These are phyloP conservation scores for Apiospora hydei DNA, from an alignment of 2,329 filamentous ascomycete genomes.

Conservation along the genomic window DNA sequence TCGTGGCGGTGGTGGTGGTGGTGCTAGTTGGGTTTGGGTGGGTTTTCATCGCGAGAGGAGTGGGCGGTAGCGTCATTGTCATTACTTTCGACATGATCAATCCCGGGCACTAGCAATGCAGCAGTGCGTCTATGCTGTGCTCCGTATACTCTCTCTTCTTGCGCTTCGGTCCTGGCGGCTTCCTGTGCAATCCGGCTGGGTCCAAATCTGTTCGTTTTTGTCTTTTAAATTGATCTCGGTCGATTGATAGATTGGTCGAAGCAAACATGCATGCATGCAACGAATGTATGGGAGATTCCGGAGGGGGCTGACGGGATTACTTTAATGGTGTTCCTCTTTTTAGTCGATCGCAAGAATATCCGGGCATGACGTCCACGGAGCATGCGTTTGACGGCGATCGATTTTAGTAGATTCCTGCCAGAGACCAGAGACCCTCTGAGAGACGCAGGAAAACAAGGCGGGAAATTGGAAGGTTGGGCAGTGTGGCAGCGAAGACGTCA, in stretches of 20 bases:
- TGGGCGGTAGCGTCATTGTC: conserved; percentile 38
- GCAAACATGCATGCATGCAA: not conserved
- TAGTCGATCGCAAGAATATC: conserved; percentile 8
- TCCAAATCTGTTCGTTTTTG: not conserved
- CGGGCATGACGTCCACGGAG: conserved; percentile 6
- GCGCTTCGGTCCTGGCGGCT: not conserved
- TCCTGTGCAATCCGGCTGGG: not conserved
- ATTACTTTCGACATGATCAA: conserved; percentile 34
- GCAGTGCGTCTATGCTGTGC: not conserved
- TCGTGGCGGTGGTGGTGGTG: conserved; percentile 32
- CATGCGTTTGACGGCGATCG: not conserved
- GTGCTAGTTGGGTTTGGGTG: conserved; percentile 25
- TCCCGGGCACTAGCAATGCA: not conserved
- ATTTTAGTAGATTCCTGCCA: conserved; percentile 2
- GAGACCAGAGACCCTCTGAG: no score
- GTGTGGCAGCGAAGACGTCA: conserved; percentile 15
- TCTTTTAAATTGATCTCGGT: not conserved
- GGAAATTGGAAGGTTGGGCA: conserved; percentile 20
- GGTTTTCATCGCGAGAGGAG: conserved; percentile 27
- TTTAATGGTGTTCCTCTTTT: not conserved
- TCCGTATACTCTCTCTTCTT: not conserved
- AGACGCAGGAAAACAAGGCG: conserved; percentile 3
- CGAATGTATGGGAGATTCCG: not conserved
- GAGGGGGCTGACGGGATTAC: not conserved
- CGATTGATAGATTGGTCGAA: not conserved